Percentiles rank a stretch among this genome's conserved stretches.
phyloP scores from a whole-genome alignment of 306 rosid species.

The Sophora flavescens region DNA sequence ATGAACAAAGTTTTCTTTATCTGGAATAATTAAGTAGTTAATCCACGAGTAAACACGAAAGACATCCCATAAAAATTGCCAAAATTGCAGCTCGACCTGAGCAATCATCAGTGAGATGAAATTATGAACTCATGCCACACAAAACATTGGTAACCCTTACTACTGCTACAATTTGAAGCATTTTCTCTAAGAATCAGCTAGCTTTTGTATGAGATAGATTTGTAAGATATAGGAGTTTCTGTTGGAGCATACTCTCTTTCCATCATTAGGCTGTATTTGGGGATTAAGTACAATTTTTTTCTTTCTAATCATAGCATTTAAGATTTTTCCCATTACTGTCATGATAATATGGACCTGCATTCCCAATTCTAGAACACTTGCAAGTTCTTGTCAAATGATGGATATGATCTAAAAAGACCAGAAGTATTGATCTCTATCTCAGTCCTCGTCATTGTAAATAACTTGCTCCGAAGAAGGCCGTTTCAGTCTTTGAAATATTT shows the following conservation, averaged over 20 bases:
- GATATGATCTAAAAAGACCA: conserved; percentile 50
- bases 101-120: conserved; percentile 23
- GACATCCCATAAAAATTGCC: background rate
- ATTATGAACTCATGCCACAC: conserved; percentile 6
- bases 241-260: conserved; percentile 38
- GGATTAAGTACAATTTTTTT: conserved; percentile 18
- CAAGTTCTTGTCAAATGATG: conserved; percentile 37
- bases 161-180: conserved; percentile 40
- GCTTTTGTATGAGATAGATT: conserved; percentile 34
- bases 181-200: conserved; percentile 34
- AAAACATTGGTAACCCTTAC: conserved; percentile 20
- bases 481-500: conserved; percentile 79
- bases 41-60: background rate
- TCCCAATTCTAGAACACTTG: conserved; percentile 43
- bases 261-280: conserved; percentile 40
- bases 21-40: background rate
- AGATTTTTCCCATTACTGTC: conserved; percentile 57
- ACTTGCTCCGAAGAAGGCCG: conserved; percentile 60
- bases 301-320: conserved; percentile 34
- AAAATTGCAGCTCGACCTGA: background rate
- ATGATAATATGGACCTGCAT: conserved; percentile 46
- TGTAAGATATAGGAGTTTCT: conserved; percentile 41
- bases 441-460: conserved; percentile 56
- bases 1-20: background rate
- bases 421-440: conserved; percentile 42